phyloP scores from a whole-genome alignment of 208 protist genomes.

The Trypanosoma caninum region DNA sequence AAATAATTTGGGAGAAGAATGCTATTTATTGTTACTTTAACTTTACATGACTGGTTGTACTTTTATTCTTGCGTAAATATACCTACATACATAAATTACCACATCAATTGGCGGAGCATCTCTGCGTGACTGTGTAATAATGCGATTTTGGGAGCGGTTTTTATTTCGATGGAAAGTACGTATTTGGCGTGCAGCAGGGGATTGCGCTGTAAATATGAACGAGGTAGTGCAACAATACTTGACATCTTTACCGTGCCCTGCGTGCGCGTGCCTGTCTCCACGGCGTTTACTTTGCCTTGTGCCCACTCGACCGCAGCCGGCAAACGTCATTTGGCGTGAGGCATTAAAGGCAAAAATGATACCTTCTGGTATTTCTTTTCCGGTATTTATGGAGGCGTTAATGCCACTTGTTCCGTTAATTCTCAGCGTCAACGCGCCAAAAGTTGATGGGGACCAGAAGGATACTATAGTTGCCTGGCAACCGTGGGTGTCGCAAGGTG shows the following conservation, averaged over 20 bases:
- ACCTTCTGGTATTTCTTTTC: conserved; percentile 6
- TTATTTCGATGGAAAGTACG: neutral
- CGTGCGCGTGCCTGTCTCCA: conserved; percentile 5
- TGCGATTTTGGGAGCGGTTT: conserved; percentile 10
- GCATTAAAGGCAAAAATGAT: conserved; percentile 2
- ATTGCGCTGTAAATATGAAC: conserved; percentile 3
- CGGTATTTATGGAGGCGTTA: conserved; percentile 9
- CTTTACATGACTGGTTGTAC: too few species aligned
- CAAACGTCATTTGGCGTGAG: conserved; percentile 14
- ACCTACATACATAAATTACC: neutral
- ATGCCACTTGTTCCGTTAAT: conserved; percentile 3
- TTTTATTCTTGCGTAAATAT: neutral
- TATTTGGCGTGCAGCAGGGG: neutral
- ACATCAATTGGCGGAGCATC: neutral
- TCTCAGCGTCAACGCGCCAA: conserved; percentile 2
- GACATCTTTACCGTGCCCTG: neutral
- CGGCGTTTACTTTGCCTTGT: conserved; percentile 8
- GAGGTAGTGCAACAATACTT: conserved; percentile 13
- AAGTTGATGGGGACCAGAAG: neutral
- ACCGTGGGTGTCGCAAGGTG: conserved; percentile 16
- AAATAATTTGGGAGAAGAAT: too few species aligned
- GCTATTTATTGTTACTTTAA: too few species aligned
- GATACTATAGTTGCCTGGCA: conserved; percentile 16
- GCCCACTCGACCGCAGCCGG: neutral
- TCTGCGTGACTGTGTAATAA: neutral